Base-by-base conservation (phyloP, 768 basidiomycete genomes). In the Serendipita sp. region DNA sequence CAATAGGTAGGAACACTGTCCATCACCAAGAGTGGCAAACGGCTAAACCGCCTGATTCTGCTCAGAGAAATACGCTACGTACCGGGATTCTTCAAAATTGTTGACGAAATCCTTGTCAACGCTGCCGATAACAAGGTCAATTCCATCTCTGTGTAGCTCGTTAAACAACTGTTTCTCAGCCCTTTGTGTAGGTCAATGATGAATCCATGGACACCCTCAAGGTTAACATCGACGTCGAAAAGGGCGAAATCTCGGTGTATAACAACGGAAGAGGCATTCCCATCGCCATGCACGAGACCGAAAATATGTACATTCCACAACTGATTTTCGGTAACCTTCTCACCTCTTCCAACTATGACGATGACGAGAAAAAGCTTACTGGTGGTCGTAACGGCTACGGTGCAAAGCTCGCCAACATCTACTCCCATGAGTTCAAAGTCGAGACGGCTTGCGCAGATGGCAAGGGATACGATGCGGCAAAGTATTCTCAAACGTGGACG, bases 331-430 rank as follows among this genome's bases (percentile, higher is more conserved):
- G 96, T 3, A 86, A 96, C 72, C 81, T 99, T 16, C 80, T 97
- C 28, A 89, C 95, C 1, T 90, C 88, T 10, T 95, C 92, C 51
- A 98, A 98, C 78, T 98, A 95, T 71, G 95, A 99, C 74, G 96
- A 99, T 70, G 88, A 93, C 74, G 94, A 99, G 78, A 96, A 93
- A 81, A 97, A 96, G 76, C 81, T 98, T 58, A 97, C 93, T 0
- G 96, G 96, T 75, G 96, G 96, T 74, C 85, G 96, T 71, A 99
- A 99, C 71, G 96, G 96, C 71, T 98, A 92, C 71, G 96, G 96
- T 70, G 96, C 96, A 63, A 99, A 99, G 73, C 81, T 99, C 46
- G 88, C 96, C 63, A 98, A 99, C 76, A 96, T 97, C 68, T 99
- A 98, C 77, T 99, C 96, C 2, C 86, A 82, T 67, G 89, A 95